Evolutionary conservation across 805 yeast species (phyloP).

Genomic region (Danielia oregonensis): DNA sequence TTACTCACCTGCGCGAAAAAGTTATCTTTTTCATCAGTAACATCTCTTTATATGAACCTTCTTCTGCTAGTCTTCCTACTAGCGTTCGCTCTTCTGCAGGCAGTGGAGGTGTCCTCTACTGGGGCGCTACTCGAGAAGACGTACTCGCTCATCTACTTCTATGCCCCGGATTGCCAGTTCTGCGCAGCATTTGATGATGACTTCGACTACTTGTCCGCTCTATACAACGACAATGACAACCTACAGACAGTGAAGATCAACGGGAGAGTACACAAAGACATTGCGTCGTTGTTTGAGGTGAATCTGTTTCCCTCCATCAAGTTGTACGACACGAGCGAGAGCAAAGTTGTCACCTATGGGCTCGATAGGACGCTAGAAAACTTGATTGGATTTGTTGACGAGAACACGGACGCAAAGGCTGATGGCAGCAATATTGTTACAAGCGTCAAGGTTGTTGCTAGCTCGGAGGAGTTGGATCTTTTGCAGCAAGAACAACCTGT

Average conservation of each 20-base stretch:
- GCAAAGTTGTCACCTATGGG: slow-evolving; percentile 34
- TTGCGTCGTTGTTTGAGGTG: slow-evolving; percentile 38
- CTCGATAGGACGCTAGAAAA: slow-evolving; percentile 17
- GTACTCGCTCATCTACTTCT: slow-evolving; percentile 44
- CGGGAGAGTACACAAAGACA: slow-evolving; percentile 23
- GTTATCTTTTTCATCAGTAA: slow-evolving; percentile 3
- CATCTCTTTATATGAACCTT: slow-evolving; percentile 1
- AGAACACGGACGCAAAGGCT: slow-evolving; percentile 4
- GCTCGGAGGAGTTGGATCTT: slow-evolving; percentile 2
- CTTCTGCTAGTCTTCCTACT: not conserved
- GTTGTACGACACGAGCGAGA: slow-evolving; percentile 41
- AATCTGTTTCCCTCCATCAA: slow-evolving; percentile 47
- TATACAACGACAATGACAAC: slow-evolving; percentile 32
- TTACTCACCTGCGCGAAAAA: too few relatives aligned
- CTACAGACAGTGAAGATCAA: slow-evolving; percentile 33
- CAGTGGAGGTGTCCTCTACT: slow-evolving; percentile 6
- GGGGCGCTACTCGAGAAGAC: slow-evolving; percentile 9
- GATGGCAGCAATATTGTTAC: not conserved
- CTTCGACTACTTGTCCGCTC: slow-evolving; percentile 36
- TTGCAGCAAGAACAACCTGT: slow-evolving; percentile 1
- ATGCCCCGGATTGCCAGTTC: slow-evolving; percentile 34
- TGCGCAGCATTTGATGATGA: slow-evolving; percentile 32
- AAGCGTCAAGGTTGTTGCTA: not conserved
- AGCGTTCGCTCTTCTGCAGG: slow-evolving; percentile 3
- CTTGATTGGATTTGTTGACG: slow-evolving; percentile 8